Evolutionary conservation across 805 yeast genomes (phyloP), one percentile per base, ranked within the genome.

Genomic region (Lipomyces sp.): DNA sequence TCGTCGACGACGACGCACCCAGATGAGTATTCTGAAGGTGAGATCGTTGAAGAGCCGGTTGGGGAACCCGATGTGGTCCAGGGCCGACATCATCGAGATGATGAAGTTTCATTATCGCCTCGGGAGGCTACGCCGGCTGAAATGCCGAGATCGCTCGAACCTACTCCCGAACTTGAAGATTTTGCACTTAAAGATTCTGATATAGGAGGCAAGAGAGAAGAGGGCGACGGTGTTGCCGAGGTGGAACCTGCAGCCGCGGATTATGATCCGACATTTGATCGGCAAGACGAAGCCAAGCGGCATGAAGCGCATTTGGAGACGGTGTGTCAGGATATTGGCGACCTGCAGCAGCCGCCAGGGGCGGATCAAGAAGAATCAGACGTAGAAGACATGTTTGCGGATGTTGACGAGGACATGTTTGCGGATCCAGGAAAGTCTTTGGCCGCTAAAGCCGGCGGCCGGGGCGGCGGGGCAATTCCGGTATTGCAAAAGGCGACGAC

Each of bases 371-470:
- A 63, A 29, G 70, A 60, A 39, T 24, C 24, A 24, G 24, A 24
- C 24, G 71, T 67, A 18, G 74, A 71, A 59, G 77, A 75, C 63
- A 75, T 75, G 75, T 75, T 75, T 65, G 73, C 66, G 32, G 67
- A 59, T 45, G 68, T 33, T 29, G 63, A 35, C n/a, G 60, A 56
- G 24, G 72, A 68, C 37, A 71, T 68, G 66, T 67, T 71, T 62
- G 70, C 68, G 15, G 63, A 53, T 30, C 35, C 72, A 8, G 59
- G 57, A 24, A 24, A 1, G 3, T 29, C 30, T 2, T 30, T 42
- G 55, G 48, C 64, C 42, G 48, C 64, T 37, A 55, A 54, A 53
- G 7, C 30, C 32, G 50, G 30, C 32, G 50, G 55, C 13, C 37
- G 60, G 13, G 39, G 50, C 13, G 29, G 33, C n/a, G 60, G 54